A percentile compares a stretch with the other conserved stretches of the same genome.
Evolutionary conservation across 2,329 filamentous ascomycete species (phyloP).

Genomic region (Salinomyces thailandicus): DNA sequence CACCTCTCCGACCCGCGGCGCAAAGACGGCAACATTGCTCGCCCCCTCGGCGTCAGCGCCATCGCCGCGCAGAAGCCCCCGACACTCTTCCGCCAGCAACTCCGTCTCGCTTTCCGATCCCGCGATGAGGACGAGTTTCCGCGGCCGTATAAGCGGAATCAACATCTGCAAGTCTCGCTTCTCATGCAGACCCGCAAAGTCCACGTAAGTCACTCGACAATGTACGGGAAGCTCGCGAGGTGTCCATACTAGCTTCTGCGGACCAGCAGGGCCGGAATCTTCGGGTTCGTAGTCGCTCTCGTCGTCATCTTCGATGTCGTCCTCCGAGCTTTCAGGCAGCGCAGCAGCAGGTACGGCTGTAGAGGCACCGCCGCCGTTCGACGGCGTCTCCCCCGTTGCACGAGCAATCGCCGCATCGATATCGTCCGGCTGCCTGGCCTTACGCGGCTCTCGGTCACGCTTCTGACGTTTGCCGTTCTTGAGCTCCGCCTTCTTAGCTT

Average conservation of each 20-base stretch:
- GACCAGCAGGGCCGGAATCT: conserved; percentile 46
- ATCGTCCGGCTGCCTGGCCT: conserved; percentile 22
- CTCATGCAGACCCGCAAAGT: conserved; percentile 87
- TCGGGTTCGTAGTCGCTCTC: conserved; percentile 42
- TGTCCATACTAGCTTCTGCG: conserved; percentile 62
- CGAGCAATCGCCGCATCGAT: conserved; percentile 25
- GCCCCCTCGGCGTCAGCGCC: conserved; percentile 4
- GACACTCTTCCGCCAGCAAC: conserved; percentile 68
- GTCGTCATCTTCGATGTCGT: conserved; percentile 36
- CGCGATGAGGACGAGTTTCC: conserved; percentile 86
- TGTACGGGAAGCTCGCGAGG: conserved; percentile 56
- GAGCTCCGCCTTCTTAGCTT: not conserved
- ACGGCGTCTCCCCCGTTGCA: conserved; percentile 24
- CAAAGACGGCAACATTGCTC: conserved; percentile 50
- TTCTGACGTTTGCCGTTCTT: conserved; percentile 32
- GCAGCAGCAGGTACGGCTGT: conserved; percentile 7
- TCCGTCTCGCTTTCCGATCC: conserved; percentile 75
- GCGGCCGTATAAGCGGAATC: conserved; percentile 83
- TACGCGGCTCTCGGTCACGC: conserved; percentile 45
- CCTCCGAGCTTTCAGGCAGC: conserved; percentile 13
- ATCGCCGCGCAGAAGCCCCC: conserved; percentile 47
- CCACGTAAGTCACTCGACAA: conserved; percentile 73
- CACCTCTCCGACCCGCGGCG: conserved; percentile 59
- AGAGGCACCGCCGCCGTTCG: conserved; percentile 7
- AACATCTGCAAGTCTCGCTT: conserved; percentile 89